Percentiles rank a stretch among this genome's conserved stretches.
phyloP scores from a whole-genome alignment of 192 early-diverging fungal species.

The Spizellomyces sp. region DNA sequence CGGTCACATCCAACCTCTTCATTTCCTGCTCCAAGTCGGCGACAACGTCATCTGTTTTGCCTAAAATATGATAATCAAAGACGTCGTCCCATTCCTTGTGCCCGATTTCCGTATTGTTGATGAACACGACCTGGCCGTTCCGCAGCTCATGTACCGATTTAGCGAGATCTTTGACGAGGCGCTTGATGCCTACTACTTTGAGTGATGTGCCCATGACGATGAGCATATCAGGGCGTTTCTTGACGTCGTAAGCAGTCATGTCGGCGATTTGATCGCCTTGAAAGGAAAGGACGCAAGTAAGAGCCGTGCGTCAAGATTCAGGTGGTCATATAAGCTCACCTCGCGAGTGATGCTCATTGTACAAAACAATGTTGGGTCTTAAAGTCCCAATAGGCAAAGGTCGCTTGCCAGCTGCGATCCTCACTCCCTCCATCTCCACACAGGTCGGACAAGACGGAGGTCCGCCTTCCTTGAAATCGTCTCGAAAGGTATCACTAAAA shows the following conservation, averaged over 20 bases:
- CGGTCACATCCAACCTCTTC: constrained; percentile 10
- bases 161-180: constrained; percentile 74
- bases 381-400: constrained; percentile 73
- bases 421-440: constrained; percentile 46
- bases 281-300: background rate
- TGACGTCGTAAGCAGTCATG: constrained; percentile 33
- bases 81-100: constrained; percentile 73
- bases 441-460: constrained; percentile 71
- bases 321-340: constrained; percentile 36
- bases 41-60: constrained; percentile 63
- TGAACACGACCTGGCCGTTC: constrained; percentile 59
- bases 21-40: constrained; percentile 29
- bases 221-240: constrained; percentile 68
- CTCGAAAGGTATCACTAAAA: constrained; percentile 53
- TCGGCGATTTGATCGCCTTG: constrained; percentile 52
- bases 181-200: constrained; percentile 77
- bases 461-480: constrained; percentile 69
- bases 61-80: constrained; percentile 79
- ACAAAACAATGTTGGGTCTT: constrained; percentile 91
- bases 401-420: constrained; percentile 76
- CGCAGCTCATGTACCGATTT: constrained; percentile 28
- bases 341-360: constrained; percentile 86
- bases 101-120: constrained; percentile 69
- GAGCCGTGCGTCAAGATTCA: background rate
- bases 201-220: constrained; percentile 90